A percentile compares a stretch with the other conserved stretches of the same genome.
Evolutionary conservation across 768 basidiomycete species (phyloP).

Genomic region (Suillus variegatus): DNA sequence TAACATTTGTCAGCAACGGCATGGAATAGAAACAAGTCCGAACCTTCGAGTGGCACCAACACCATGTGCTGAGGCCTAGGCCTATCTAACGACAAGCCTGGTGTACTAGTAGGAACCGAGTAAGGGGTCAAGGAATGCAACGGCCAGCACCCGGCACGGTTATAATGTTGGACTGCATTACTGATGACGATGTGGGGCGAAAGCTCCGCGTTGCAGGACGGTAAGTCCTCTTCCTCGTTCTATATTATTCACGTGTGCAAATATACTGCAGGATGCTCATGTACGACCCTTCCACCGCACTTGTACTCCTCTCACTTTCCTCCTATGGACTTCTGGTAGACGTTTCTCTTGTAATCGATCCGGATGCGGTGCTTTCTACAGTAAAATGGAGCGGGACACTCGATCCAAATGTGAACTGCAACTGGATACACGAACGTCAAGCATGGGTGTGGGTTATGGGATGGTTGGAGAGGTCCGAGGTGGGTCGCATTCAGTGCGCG

Average conservation of each 20-base stretch:
- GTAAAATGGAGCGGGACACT: constrained; percentile 12
- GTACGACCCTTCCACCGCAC: constrained; percentile 51
- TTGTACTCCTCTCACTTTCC: constrained; percentile 51
- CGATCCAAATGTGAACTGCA: constrained; percentile 15
- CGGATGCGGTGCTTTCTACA: constrained; percentile 19
- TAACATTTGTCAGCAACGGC: too few species aligned
- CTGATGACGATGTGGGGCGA: constrained; percentile 40
- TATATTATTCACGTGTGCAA: constrained; percentile 5
- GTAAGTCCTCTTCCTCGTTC: constrained; percentile 38
- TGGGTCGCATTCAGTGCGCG: constrained; percentile 28
- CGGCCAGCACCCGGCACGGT: constrained; percentile 50
- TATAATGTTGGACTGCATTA: constrained; percentile 43
- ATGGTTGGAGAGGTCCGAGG: constrained; percentile 51
- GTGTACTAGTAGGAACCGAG: too few species aligned
- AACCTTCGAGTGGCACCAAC: too few species aligned
- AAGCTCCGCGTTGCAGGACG: constrained; percentile 64
- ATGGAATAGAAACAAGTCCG: too few species aligned
- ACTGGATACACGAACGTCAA: constrained; percentile 58
- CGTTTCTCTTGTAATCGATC: constrained; percentile 50
- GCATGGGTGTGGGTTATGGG: constrained; percentile 56
- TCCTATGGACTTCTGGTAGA: constrained; percentile 59
- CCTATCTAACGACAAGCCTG: too few species aligned
- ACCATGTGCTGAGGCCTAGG: too few species aligned
- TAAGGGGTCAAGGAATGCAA: constrained; percentile 36
- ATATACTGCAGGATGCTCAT: constrained; percentile 49